phyloP scores from a whole-genome alignment of 2,329 filamentous ascomycete genomes.

The Microcera coccophila region DNA sequence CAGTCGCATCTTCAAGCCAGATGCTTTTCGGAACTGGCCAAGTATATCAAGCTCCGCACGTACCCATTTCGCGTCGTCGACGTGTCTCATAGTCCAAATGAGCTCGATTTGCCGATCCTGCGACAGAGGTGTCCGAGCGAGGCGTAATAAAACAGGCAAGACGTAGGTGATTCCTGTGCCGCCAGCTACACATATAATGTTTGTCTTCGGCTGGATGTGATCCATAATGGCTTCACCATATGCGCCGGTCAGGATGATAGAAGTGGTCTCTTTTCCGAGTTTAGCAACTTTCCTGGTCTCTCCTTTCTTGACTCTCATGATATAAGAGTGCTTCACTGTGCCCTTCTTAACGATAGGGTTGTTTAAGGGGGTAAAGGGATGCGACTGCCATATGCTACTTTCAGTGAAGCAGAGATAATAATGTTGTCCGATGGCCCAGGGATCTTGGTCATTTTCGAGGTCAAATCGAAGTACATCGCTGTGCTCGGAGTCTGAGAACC shows the following conservation, averaged over 20 bases:
- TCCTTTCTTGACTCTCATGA: slow-evolving; percentile 55
- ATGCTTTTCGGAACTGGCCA: slow-evolving; percentile 32
- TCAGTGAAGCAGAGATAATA: slow-evolving; percentile 67
- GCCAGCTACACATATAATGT: slow-evolving; percentile 39
- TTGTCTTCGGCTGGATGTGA: slow-evolving; percentile 38
- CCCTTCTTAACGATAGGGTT: slow-evolving; percentile 42
- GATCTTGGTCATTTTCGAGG: slow-evolving; percentile 56
- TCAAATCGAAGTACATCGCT: slow-evolving; percentile 64
- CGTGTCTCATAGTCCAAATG: slow-evolving; percentile 60
- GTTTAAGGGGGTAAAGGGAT: slow-evolving; percentile 65
- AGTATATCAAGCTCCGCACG: slow-evolving; percentile 51
- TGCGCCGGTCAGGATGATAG: slow-evolving; percentile 59
- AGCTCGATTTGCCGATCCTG: slow-evolving; percentile 51
- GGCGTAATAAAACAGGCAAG: slow-evolving; percentile 34
- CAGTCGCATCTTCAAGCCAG: slow-evolving; percentile 50
- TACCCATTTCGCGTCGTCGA: slow-evolving; percentile 56
- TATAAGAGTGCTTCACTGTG: slow-evolving; percentile 49
- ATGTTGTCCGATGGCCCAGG: slow-evolving; percentile 66
- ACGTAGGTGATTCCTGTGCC: slow-evolving; percentile 41
- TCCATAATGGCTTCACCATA: slow-evolving; percentile 54
- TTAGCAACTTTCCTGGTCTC: slow-evolving; percentile 55
- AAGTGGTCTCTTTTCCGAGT: slow-evolving; percentile 42
- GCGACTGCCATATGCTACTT: slow-evolving; percentile 66
- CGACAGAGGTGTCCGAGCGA: slow-evolving; percentile 41
- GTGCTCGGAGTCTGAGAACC: slow-evolving; percentile 53